These are phyloP conservation scores for Termitomyces sp. DNA, from an alignment of 768 basidiomycete genomes.

Conservation along the genomic window DNA sequence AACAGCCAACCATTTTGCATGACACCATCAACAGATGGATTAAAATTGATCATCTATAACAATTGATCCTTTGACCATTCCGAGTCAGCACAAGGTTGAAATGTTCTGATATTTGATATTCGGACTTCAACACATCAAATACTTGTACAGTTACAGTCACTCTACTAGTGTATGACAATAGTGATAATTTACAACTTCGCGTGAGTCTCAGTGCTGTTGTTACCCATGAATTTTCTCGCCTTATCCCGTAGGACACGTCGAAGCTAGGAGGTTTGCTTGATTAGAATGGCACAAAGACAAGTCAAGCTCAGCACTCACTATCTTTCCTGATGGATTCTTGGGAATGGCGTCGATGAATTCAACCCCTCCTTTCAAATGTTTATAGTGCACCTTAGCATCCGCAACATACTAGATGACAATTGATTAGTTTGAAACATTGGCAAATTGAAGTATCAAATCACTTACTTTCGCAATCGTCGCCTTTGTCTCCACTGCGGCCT, in stretches of 20 bases:
- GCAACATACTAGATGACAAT: slow-evolving; percentile 46
- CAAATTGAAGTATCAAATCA: not conserved
- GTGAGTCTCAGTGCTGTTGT: not conserved
- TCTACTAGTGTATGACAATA: not conserved
- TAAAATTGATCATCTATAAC: too few species aligned
- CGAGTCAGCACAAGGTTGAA: too few species aligned
- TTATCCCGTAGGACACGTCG: slow-evolving; percentile 51
- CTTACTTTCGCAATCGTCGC: slow-evolving; percentile 53
- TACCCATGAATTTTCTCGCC: slow-evolving; percentile 30
- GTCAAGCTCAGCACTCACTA: slow-evolving; percentile 33
- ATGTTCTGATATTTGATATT: too few species aligned
- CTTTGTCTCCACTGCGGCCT: slow-evolving; percentile 38
- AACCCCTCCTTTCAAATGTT: slow-evolving; percentile 58
- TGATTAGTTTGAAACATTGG: not conserved
- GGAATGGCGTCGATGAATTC: slow-evolving; percentile 62
- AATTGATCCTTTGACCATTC: too few species aligned
- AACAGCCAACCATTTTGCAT: too few species aligned
- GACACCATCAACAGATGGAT: too few species aligned
- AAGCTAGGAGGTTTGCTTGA: slow-evolving; percentile 25
- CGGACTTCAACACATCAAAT: too few species aligned
- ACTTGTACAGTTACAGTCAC: too few species aligned
- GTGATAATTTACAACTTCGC: slow-evolving; percentile 14
- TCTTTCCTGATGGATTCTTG: slow-evolving; percentile 72
- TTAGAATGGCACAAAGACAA: not conserved
- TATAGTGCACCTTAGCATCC: slow-evolving; percentile 57